Base-by-base conservation (phyloP, 2,329 filamentous ascomycete genomes). In the Pseudofabraea citricarpa region DNA sequence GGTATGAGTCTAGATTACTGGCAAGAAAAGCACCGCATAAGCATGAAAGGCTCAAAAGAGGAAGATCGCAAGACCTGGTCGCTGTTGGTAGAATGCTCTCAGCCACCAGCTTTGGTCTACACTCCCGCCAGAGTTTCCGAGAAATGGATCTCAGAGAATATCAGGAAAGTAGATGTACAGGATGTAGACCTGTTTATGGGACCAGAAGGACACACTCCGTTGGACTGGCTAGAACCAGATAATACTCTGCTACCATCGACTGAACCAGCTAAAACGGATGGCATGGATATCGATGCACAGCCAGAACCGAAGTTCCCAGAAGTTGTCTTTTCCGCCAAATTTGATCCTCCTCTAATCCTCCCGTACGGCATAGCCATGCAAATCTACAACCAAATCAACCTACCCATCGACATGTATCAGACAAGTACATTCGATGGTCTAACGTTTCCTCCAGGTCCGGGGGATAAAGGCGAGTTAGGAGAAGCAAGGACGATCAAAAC, bases 1-100 rank as follows among this genome's bases (percentile, higher is more conserved):
- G 88, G 88, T 1, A 66, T 91, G 44, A 79, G 77, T 38, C 56
- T 93, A 29, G 83, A 89, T 51, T 94, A 91, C 61, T 93, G 87
- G 87, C 83, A 79, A 61, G 74, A 83, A 53, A 68, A 72, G 43
- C 72, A 61, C 79, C 13, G 64, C 15, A 67, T 23, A 60, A 68
- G 15, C 55, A 59, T 57, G 19, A 69, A 31, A 31, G 27, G 74
- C 16, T 26, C 29, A 12, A 22, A 49, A 41, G 36, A 49, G 9
- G 40, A 53, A 6, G 42, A 54, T 18, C 46, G 46, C 47, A 74
- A 70, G 45, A 73, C 79, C 3, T 90, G 84, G 77, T 79, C 78
- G 0, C 71, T 91, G 6, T 66, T 81, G 2, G 72, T 93, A 45
- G 81, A 83, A 49, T 88, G 84, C 57, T 73, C 72, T 4, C 60